A percentile compares a stretch with the other conserved stretches of the same genome.
Evolutionary conservation across 2,329 filamentous ascomycete species (phyloP).

Genomic region (Emmonsia crescens): DNA sequence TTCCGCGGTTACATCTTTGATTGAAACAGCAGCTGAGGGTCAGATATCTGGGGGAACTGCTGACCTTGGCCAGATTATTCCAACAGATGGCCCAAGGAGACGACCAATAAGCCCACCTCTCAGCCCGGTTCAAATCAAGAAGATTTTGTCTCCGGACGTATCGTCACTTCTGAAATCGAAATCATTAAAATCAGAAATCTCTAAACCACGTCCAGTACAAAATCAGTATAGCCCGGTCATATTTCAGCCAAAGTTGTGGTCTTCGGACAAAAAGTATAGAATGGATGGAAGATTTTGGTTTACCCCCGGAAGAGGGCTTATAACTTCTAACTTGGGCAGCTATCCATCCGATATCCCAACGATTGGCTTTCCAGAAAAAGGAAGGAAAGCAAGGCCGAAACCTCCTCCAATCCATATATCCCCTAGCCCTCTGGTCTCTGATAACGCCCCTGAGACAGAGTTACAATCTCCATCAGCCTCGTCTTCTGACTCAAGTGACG

Average conservation of each 20-base stretch:
- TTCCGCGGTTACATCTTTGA: neutral
- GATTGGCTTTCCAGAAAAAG: constrained; percentile 26
- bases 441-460: neutral
- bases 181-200: neutral
- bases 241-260: constrained; percentile 40
- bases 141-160: constrained; percentile 33
- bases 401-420: neutral
- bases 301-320: constrained; percentile 8
- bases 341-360: constrained; percentile 25
- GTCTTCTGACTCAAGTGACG: constrained; percentile 18
- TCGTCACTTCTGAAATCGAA: constrained; percentile 1
- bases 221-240: constrained; percentile 42
- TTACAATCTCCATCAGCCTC: constrained; percentile 15
- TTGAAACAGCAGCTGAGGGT: neutral
- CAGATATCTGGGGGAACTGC: neutral
- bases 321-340: constrained; percentile 5
- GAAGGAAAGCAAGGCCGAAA: constrained; percentile 4
- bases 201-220: neutral
- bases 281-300: constrained; percentile 38
- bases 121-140: constrained; percentile 31
- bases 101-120: constrained; percentile 31
- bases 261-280: constrained; percentile 45
- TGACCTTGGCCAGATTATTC: neutral
- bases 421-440: neutral
- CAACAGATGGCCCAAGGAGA: constrained; percentile 6